Percentiles rank a stretch among this genome's conserved stretches.
Evolutionary conservation across 1,284 basidiomycete genomes (phyloP).

Genomic region (Tremellales sp.): DNA sequence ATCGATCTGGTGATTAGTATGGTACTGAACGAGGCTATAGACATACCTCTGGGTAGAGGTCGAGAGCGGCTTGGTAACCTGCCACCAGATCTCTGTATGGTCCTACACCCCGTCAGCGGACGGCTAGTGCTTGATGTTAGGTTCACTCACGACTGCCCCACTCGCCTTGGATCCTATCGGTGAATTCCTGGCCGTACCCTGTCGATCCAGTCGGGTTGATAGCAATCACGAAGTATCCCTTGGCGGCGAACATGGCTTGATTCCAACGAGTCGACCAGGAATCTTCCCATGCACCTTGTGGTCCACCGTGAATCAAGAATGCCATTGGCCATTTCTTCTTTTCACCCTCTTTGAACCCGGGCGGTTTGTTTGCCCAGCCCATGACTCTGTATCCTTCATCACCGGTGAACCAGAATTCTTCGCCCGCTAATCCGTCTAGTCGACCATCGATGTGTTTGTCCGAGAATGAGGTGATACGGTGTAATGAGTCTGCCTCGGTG

Average conservation of each 20-base stretch:
- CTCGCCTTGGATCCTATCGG: conserved; percentile 57
- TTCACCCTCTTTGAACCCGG: conserved; percentile 60
- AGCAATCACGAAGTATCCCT: conserved; percentile 71
- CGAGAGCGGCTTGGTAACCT: conserved; percentile 68
- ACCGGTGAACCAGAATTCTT: conserved; percentile 83
- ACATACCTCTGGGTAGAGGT: conserved; percentile 65
- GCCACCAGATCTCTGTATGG: conserved; percentile 75
- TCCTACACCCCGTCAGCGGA: conserved; percentile 51
- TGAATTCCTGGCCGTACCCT: conserved; percentile 82
- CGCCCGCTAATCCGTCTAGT: conserved; percentile 60
- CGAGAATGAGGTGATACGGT: conserved; percentile 55
- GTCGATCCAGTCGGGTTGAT: conserved; percentile 88
- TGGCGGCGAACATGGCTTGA: conserved; percentile 56
- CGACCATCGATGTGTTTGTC: conserved; percentile 43
- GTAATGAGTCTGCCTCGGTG: conserved; percentile 58
- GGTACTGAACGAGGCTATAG: not conserved
- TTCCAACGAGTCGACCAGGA: conserved; percentile 61
- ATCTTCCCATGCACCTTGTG: conserved; percentile 50
- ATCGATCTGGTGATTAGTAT: conserved; percentile 60
- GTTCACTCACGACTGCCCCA: conserved; percentile 46
- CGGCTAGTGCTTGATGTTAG: too few relatives aligned
- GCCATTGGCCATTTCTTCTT: conserved; percentile 63
- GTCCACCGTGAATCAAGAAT: conserved; percentile 55
- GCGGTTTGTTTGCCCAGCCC: conserved; percentile 75
- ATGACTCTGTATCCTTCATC: conserved; percentile 66